Evolutionary conservation across 164 flowering plant species (phyloP).

Genomic region (Magnolia sinica): DNA sequence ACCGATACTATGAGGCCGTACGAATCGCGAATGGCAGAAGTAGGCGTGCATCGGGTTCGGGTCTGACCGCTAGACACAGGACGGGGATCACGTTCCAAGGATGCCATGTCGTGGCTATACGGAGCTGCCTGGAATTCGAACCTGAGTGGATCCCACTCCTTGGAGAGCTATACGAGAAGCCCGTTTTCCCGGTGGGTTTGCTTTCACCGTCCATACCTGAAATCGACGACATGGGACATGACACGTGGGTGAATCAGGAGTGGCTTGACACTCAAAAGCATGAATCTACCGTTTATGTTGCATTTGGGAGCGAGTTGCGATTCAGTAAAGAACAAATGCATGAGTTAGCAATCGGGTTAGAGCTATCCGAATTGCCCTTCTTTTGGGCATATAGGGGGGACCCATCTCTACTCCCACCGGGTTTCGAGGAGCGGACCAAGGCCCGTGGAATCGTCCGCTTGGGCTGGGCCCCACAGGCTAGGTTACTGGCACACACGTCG

Average conservation of each 20-base stretch:
- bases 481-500: constrained; percentile 36
- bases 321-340: constrained; percentile 20
- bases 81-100: not conserved
- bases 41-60: not conserved
- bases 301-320: constrained; percentile 33
- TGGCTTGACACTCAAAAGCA: constrained; percentile 12
- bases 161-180: constrained; percentile 7
- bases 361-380: constrained; percentile 32
- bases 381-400: constrained; percentile 37
- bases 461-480: constrained; percentile 44
- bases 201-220: not conserved
- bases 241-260: constrained; percentile 21
- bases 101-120: constrained; percentile 8
- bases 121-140: constrained; percentile 16
- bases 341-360: constrained; percentile 31
- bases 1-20: constrained; percentile 14
- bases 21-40: not conserved
- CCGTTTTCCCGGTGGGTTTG: constrained; percentile 16
- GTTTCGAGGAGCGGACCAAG: constrained; percentile 29
- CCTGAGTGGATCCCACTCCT: constrained; percentile 11
- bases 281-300: constrained; percentile 25
- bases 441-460: constrained; percentile 26
- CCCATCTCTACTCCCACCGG: constrained; percentile 20
- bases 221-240: not conserved
- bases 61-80: constrained; percentile 6